Evolutionary conservation across 805 yeast species (phyloP).

Genomic region (Cyberlindnera petersonii): DNA sequence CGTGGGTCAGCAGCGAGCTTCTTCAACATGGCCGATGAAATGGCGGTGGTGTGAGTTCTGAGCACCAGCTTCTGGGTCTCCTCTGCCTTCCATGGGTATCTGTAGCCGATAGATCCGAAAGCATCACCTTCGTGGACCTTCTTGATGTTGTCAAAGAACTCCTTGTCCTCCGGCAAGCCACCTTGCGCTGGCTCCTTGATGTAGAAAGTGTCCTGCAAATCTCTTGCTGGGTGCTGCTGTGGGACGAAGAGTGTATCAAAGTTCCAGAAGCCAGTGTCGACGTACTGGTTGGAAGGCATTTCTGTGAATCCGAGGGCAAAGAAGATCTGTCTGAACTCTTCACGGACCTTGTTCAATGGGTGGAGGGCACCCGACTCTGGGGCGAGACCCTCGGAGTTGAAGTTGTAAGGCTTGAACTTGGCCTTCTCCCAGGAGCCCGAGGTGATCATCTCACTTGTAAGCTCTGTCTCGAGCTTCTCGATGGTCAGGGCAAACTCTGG

Average conservation of each 20-base stretch:
- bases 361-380: slow-evolving; percentile 92
- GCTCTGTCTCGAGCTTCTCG: slow-evolving; percentile 82
- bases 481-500: slow-evolving; percentile 78
- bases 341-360: slow-evolving; percentile 94
- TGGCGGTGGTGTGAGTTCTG: slow-evolving; percentile 97
- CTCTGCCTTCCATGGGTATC: slow-evolving; percentile 94
- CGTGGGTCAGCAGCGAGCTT: slow-evolving; percentile 82
- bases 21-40: slow-evolving; percentile 84
- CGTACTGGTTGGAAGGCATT: slow-evolving; percentile 98
- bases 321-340: slow-evolving; percentile 96
- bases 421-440: slow-evolving; percentile 79
- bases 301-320: slow-evolving; percentile 97
- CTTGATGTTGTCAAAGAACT: slow-evolving; percentile 73
- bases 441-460: slow-evolving; percentile 88
- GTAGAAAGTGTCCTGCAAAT: slow-evolving; percentile 96
- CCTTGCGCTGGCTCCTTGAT: slow-evolving; percentile 88
- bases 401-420: slow-evolving; percentile 91
- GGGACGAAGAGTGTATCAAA: slow-evolving; percentile 96
- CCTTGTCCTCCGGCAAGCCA: slow-evolving; percentile 74
- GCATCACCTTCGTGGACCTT: slow-evolving; percentile 87
- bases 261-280: slow-evolving; percentile 98
- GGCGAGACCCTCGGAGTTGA: slow-evolving; percentile 87
- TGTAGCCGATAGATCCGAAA: slow-evolving; percentile 93
- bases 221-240: slow-evolving; percentile 99
- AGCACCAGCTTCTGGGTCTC: slow-evolving; percentile 89